Percentiles rank a stretch among this genome's conserved stretches.
Evolutionary conservation across 2,329 filamentous ascomycete species (phyloP).

Genomic region (Dothideomycetes sp.): DNA sequence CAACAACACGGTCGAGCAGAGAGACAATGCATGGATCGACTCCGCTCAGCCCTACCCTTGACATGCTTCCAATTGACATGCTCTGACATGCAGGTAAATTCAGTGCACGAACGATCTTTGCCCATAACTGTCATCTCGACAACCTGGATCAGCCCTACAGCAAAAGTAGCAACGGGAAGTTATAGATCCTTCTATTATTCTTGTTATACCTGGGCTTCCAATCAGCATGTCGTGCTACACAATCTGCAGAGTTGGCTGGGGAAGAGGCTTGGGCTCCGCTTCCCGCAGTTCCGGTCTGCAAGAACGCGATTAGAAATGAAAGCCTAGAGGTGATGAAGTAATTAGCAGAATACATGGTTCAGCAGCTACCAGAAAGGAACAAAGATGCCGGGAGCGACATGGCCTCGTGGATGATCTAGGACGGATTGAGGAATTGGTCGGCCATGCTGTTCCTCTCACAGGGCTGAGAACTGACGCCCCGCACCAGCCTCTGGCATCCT

Average conservation of each 20-base stretch:
- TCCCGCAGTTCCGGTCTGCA: constrained; percentile 5
- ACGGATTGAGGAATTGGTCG: constrained; percentile 5
- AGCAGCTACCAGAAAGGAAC: constrained; percentile 1
- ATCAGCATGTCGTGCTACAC: too few relatives aligned
- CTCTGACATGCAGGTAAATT: constrained; percentile 6
- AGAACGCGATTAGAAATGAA: background rate
- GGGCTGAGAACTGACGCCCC: background rate
- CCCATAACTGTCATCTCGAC: constrained; percentile 1
- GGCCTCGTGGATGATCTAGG: background rate
- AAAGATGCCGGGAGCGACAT: too few relatives aligned
- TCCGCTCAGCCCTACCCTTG: constrained; percentile 7
- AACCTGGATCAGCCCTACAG: constrained; percentile 5
- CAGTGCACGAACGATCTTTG: constrained; percentile 7
- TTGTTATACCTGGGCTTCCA: too few relatives aligned
- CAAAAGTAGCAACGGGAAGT: too few relatives aligned
- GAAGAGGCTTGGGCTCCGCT: too few relatives aligned
- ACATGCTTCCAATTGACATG: background rate
- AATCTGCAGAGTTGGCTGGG: too few relatives aligned
- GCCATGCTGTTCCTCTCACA: constrained; percentile 7
- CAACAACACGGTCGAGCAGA: too few relatives aligned
- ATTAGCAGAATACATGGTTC: constrained; percentile 2
- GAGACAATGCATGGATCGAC: constrained; percentile 3
- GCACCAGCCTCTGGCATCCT: constrained; percentile 9
- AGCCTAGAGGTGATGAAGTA: too few relatives aligned
- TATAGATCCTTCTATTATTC: too few relatives aligned